Evolutionary conservation across 371 early-diverging fungal genomes (phyloP).

Genomic region (Entomophthora muscae): DNA sequence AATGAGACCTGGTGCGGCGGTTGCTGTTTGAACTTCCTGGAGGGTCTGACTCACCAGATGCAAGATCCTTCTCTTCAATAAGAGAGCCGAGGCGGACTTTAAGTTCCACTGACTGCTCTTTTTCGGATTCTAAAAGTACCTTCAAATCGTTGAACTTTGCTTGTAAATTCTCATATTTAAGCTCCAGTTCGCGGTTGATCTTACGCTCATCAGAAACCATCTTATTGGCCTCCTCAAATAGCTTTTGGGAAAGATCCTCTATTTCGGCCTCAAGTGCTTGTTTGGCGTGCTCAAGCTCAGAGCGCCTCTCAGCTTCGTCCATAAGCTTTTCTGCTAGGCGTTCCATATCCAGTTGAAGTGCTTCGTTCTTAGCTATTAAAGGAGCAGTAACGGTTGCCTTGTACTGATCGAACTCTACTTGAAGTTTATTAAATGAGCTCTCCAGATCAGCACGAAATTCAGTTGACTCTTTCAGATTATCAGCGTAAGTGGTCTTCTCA

Average conservation of each 20-base stretch:
- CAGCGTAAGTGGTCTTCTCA: conserved; percentile 1
- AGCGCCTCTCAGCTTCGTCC: conserved; percentile 44
- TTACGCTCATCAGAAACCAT: conserved; percentile 50
- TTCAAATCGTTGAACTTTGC: not conserved
- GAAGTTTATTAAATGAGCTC: not conserved
- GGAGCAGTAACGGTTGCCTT: not conserved
- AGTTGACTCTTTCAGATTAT: not conserved
- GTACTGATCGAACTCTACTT: conserved; percentile 1
- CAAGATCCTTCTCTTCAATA: not conserved
- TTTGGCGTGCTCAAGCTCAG: conserved; percentile 48
- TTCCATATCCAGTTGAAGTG: conserved; percentile 25
- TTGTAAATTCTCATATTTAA: not conserved
- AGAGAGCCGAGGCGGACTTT: not conserved
- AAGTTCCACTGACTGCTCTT: not conserved
- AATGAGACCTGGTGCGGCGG: not conserved
- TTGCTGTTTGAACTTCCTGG: not conserved
- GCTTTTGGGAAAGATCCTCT: conserved; percentile 45
- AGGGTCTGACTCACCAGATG: not conserved
- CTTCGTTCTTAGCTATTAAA: not conserved
- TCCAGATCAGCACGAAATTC: not conserved
- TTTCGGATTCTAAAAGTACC: not conserved
- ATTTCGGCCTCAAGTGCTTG: conserved; percentile 51
- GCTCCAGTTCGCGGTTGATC: not conserved
- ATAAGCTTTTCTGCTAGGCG: conserved; percentile 50
- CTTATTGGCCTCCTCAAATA: conserved; percentile 67